These are phyloP conservation scores for Emydomyces testavorans DNA, from an alignment of 2,329 filamentous ascomycete species.

Conservation along the genomic window DNA sequence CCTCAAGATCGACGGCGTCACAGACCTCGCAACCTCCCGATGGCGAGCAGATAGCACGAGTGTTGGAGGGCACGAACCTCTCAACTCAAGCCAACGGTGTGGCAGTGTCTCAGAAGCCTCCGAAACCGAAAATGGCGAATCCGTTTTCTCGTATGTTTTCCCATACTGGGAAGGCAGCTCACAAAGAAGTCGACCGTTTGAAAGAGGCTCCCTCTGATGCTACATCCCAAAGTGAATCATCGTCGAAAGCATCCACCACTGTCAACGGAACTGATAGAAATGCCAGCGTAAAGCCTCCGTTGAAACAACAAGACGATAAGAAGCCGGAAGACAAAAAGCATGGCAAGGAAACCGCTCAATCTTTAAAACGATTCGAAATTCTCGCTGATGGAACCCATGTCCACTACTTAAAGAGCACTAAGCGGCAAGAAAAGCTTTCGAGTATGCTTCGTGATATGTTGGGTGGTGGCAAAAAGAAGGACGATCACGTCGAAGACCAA, in stretches of 20 bases:
- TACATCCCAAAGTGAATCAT: slow-evolving; percentile 1
- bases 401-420: slow-evolving; percentile 78
- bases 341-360: slow-evolving; percentile 24
- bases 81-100: slow-evolving; percentile 11
- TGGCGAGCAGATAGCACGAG: slow-evolving; percentile 31
- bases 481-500: slow-evolving; percentile 47
- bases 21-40: slow-evolving; percentile 22
- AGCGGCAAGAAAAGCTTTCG: slow-evolving; percentile 85
- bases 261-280: slow-evolving; percentile 6
- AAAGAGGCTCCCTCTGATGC: slow-evolving; percentile 20
- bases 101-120: slow-evolving; percentile 23
- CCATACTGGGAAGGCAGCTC: slow-evolving; percentile 28
- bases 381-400: slow-evolving; percentile 61
- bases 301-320: slow-evolving; percentile 23
- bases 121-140: slow-evolving; percentile 35
- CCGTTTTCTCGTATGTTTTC: slow-evolving; percentile 39
- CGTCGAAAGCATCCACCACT: not conserved
- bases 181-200: slow-evolving; percentile 25
- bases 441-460: slow-evolving; percentile 83
- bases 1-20: slow-evolving; percentile 35
- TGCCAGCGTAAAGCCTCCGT: slow-evolving; percentile 15
- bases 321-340: slow-evolving; percentile 22
- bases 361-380: slow-evolving; percentile 45
- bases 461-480: slow-evolving; percentile 66
- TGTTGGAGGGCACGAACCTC: slow-evolving; percentile 35